Conservation (phyloP, 345 rosid species). For the Eutrema yunnanense region DNA sequence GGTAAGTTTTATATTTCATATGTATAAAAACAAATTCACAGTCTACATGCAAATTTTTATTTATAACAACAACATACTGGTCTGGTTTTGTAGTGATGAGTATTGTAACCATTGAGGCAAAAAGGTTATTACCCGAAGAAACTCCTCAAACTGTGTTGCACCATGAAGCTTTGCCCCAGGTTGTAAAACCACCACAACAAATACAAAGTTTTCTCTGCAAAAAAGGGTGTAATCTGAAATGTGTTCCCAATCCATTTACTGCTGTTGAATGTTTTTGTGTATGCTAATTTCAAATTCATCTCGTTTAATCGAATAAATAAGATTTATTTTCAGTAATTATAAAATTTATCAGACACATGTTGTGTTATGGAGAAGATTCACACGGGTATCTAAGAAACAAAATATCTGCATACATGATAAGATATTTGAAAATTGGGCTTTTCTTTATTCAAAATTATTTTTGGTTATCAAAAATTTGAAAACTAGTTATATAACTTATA, state of each 20-base stretch:
- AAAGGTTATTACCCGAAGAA: neutral
- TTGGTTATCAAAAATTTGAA: too few species aligned
- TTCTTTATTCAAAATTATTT: neutral
- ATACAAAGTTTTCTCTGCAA: neutral
- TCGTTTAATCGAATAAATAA: too few species aligned
- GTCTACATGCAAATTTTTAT: neutral
- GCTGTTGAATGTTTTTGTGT: too few species aligned
- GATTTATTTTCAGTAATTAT: neutral
- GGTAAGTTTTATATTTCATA: neutral
- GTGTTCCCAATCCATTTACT: too few species aligned
- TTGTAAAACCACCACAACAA: neutral
- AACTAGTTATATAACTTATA: too few species aligned
- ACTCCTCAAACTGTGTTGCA: neutral
- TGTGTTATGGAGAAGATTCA: too few species aligned
- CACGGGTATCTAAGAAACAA: too few species aligned
- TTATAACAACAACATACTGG: neutral
- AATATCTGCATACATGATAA: too few species aligned
- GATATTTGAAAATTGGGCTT: too few species aligned
- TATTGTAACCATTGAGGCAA: neutral
- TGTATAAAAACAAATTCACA: too few species aligned
- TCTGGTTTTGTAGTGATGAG: conserved; percentile 2
- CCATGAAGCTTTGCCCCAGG: neutral
- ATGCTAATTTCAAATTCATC: too few species aligned
- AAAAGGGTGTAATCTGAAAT: neutral
- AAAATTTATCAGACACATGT: too few species aligned